Evolutionary conservation across 495 filamentous ascomycete species (phyloP).

Genomic region (Tuber melanosporum): DNA sequence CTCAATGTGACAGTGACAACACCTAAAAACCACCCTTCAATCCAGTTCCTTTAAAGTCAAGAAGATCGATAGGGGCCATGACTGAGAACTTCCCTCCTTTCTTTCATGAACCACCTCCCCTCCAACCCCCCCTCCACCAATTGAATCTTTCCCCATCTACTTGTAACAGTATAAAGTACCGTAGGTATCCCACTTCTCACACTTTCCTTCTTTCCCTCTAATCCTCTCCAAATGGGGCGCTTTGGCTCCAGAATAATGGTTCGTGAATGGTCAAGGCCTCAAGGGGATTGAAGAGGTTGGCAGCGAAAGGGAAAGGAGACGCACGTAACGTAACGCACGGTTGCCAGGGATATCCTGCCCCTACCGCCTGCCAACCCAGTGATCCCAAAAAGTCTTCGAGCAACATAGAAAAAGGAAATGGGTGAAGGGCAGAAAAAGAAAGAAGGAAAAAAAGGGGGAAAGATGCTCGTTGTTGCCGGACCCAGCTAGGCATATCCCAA

Average conservation of each 20-base stretch:
- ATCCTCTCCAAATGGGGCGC: not conserved
- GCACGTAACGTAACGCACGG: constrained; percentile 28
- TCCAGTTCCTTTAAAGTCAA: not conserved
- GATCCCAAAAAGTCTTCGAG: constrained; percentile 36
- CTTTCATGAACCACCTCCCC: not conserved
- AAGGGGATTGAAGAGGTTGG: constrained; percentile 33
- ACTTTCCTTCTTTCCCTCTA: not conserved
- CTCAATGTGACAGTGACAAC: not conserved
- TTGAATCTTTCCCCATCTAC: not conserved
- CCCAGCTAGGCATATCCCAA: constrained; percentile 35
- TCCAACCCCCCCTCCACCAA: not conserved
- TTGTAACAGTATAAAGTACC: not conserved
- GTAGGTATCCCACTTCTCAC: not conserved
- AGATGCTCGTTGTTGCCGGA: constrained; percentile 34
- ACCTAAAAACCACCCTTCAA: not conserved
- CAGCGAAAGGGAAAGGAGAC: constrained; percentile 27
- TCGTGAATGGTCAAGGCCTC: not conserved
- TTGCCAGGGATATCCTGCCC: constrained; percentile 22
- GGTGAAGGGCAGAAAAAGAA: constrained; percentile 28
- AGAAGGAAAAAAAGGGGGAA: constrained; percentile 22
- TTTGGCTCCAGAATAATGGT: not conserved
- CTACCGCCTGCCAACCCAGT: constrained; percentile 31
- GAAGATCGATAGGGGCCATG: not conserved
- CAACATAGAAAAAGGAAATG: constrained; percentile 32
- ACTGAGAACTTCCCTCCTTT: not conserved